Evolutionary conservation across 306 rosid genomes (phyloP), one percentile per base, ranked within the genome.

Genomic region (Dryas drummondii): DNA sequence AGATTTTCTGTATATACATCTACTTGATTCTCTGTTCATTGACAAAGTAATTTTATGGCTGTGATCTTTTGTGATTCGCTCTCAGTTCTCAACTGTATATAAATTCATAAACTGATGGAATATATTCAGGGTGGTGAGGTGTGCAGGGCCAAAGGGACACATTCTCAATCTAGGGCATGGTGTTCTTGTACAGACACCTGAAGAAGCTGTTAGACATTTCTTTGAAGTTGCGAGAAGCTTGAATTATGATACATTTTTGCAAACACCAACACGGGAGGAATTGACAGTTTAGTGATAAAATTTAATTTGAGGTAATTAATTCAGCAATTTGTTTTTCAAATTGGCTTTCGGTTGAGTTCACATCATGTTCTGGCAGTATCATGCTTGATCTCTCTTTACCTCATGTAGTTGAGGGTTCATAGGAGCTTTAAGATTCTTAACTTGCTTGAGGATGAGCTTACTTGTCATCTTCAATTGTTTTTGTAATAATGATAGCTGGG

Each of bases 101-200:
- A 13, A 32, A 16, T 53, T 47, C 12, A 13, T 27, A 41, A 57
- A 55, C 47, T 76, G 71, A 70, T 66, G 51, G 58, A 22, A 73
- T 66, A 77, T 72, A 13, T 49, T 70, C 90, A 94, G 97, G 97
- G 97, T 94, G 83, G 97, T 90, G 85, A 92, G 83, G 70, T 79
- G 88, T 80, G 99, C 99, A 48, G 97, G 99, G 59, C 92, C 93
- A 12, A 86, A 88, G 70, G 88, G 93, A 53, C 99, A 92, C 88
- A 94, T 94, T 81, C 99, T 94, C 73, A 92, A 94, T 82, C 87
- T 92, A 15, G 99, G 97, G 27, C 99, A 94, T 56, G 97, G 99
- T 47, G 99, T 94, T 84, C 96, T 94, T 50, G 93, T 90, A 46
- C 91, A 96, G 75, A 91, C 93, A 14, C 99, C 99, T 4, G 97